Evolutionary conservation across 2,329 filamentous ascomycete species (phyloP), one percentile per base, ranked within the genome.

Genomic region (Salinomyces thailandicus): DNA sequence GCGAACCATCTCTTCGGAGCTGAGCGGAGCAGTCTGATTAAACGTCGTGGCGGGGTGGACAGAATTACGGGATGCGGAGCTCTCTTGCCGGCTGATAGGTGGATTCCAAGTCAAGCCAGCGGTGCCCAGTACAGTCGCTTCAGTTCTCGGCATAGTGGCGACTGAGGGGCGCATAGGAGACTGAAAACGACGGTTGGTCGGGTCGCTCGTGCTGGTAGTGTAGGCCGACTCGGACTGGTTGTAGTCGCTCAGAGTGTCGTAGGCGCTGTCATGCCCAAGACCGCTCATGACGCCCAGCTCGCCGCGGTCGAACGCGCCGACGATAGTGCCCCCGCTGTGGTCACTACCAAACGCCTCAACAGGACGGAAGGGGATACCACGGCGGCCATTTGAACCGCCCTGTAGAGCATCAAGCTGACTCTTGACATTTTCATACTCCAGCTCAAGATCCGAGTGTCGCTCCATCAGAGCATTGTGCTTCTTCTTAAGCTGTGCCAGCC

Each of bases 61-160:
- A 54, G 94, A 86, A n/a, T 85, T 86, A 56, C 89, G 81, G 15
- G 81, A 86, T 5, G 37, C 37, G 14, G 81, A 86, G 86, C 86
- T 2, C 86, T 94, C 86, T 93, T 93, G 33, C 85, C 87, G 50
- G 16, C 37, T 48, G 16, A 35, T 40, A 5, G 48, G 33, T n/a
- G 48, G 45, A 30, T 45, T 49, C 48, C 50, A 49, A 2, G 46
- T 48, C 19, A 53, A 32, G 2, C 49, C 46, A 22, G 43, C 47
- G 13, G 33, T 26, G 24, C 37, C 46, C 29, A 49, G 42, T 5
- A 49, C 26, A 7, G 44, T 35, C 6, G 42, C 39, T 29, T 55
- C 51, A 37, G 38, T 48, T 8, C 37, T 33, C 3, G 46, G 41
- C 18, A 46, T 37, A 17, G 46, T 39, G 11, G 47, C 35, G 7